Base-by-base conservation (phyloP, 768 basidiomycete species). In the Exidia glandulosa region DNA sequence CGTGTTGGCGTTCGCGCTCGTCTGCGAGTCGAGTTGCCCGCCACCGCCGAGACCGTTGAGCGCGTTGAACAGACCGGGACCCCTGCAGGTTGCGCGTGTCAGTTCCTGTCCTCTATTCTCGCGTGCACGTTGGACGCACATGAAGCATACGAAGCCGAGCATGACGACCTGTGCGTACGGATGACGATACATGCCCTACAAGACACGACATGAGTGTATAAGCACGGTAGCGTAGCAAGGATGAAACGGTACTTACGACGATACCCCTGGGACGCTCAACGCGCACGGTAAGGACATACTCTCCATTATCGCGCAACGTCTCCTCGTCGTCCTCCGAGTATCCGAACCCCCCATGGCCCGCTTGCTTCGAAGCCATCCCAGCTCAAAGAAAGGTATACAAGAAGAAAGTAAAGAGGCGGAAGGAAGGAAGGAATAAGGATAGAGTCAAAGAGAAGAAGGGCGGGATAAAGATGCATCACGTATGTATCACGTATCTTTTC, bases 21-120 rank as follows among this genome's bases (percentile, higher is more conserved):
- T 87, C 3, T 74, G 76, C 13, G 81, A 67, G 65, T 87, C 83
- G 45, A 88, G 68, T 71, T 87, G 85, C 3, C 90, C 90, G 52
- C 86, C 88, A 50, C 79, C 89, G 3, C 91, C 90, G 50, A 94
- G 77, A 33, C 90, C 88, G 59, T 81, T 86, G 66, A 90, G 74
- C 0, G 88, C 83, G 66, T 90, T 92, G 73, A 88, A 90, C 60
- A 90, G 79, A 60, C 89, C 88, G 69, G 73, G 73, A 59, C 74
- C 31, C 27, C 27, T 41, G 50, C 50, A 27, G 25, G 9, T 37
- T 19, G 19, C 27, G 6, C 7, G 12, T 19, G 13, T 30, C 32
- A 25, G 56, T 29, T 14, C 23, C 37, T 29, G 6, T 25, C n/a
- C 13, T 41, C 27, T n/a, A n/a, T n/a, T n/a, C n/a, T n/a, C 19